Conservation (phyloP, 148 eudicot genomes). For the Camellia lanceoleosa region DNA sequence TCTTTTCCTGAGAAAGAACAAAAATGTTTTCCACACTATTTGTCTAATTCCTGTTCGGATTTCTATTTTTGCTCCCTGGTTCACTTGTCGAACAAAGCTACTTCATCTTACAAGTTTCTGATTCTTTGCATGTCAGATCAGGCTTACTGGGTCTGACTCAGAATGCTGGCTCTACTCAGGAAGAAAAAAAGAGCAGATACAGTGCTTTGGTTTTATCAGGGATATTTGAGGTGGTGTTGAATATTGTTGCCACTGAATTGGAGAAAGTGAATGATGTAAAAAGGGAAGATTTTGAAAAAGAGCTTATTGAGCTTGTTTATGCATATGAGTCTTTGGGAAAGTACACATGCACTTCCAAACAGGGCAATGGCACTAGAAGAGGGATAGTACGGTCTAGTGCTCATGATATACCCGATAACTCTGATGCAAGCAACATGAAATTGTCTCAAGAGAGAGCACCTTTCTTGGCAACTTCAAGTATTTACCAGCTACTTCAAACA, state of each 20-base stretch:
- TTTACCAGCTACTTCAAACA: slow-evolving; percentile 38
- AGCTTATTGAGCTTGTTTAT: slow-evolving; percentile 40
- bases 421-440: slow-evolving; percentile 19
- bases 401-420: slow-evolving; percentile 21
- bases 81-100: neutral
- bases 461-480: slow-evolving; percentile 48
- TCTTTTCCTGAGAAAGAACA: neutral
- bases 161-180: slow-evolving; percentile 30
- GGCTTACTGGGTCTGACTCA: slow-evolving; percentile 35
- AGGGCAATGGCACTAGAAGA: slow-evolving; percentile 24
- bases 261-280: slow-evolving; percentile 36
- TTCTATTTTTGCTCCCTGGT: neutral
- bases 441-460: slow-evolving; percentile 28
- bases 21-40: neutral
- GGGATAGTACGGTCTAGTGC: slow-evolving; percentile 23
- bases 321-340: slow-evolving; percentile 36
- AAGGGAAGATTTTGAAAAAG: slow-evolving; percentile 38
- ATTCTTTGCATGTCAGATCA: slow-evolving; percentile 31
- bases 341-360: slow-evolving; percentile 21
- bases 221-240: slow-evolving; percentile 48
- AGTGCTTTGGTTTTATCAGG: slow-evolving; percentile 42
- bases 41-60: neutral
- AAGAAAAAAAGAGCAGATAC: slow-evolving; percentile 32
- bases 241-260: slow-evolving; percentile 36
- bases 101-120: neutral